Percentiles rank a stretch among this genome's conserved stretches.
phyloP scores from a whole-genome alignment of 139 green algal species.

The Astrephomene gubernaculifera region DNA sequence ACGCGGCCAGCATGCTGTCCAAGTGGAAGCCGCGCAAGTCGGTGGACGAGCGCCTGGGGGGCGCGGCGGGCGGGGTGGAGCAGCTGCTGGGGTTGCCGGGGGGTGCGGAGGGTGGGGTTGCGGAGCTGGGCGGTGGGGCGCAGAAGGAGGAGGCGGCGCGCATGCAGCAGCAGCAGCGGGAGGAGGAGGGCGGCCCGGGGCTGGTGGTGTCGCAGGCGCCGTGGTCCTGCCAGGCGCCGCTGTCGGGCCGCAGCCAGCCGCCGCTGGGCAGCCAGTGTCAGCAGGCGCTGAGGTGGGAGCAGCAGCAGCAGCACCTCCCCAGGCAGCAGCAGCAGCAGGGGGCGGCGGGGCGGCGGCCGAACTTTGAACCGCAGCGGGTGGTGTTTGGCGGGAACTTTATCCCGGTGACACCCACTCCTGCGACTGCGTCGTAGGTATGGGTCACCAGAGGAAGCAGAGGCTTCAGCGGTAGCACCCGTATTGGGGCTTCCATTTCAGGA shows the following conservation, averaged over 20 bases:
- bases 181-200: no score
- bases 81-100: neutral
- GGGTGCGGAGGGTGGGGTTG: neutral
- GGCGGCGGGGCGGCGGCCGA: neutral
- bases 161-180: conserved; percentile 3
- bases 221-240: no score
- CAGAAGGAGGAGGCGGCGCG: neutral
- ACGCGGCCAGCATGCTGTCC: conserved; percentile 68
- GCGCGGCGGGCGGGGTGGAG: neutral
- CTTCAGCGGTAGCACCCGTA: no score
- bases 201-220: no score
- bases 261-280: no score
- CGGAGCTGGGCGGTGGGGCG: no score
- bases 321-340: neutral
- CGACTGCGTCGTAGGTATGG: neutral
- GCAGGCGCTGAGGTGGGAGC: no score
- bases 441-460: no score
- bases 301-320: neutral
- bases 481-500: no score
- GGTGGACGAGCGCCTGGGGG: conserved; percentile 14
- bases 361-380: conserved; percentile 30
- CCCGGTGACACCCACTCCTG: neutral
- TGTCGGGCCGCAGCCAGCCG: no score
- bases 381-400: conserved; percentile 40
- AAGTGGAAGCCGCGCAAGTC: conserved; percentile 70